Evolutionary conservation across 2,329 filamentous ascomycete genomes (phyloP).

Genomic region (Sphaerulina vaccinii): DNA sequence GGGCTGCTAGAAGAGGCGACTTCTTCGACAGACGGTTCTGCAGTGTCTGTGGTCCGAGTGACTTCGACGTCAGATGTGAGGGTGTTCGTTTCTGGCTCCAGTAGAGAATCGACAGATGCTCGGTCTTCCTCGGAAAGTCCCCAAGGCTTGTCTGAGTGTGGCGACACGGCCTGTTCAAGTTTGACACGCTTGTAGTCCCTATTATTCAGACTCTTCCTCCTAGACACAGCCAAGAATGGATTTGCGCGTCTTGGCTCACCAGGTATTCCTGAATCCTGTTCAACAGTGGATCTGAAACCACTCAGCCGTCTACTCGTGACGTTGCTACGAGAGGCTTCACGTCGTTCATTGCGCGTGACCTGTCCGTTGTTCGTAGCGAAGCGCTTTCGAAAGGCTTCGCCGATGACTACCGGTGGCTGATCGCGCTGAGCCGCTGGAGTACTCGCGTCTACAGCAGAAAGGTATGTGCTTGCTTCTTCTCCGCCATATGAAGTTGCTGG

Average conservation of each 20-base stretch:
- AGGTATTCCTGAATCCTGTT: background rate
- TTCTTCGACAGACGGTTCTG: background rate
- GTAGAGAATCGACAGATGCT: conserved; percentile 1
- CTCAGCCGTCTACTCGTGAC: background rate
- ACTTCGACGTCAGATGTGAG: background rate
- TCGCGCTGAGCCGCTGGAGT: background rate
- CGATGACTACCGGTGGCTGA: background rate
- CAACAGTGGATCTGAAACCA: background rate
- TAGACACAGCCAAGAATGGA: conserved; percentile 1
- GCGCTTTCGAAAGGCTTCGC: conserved; percentile 2
- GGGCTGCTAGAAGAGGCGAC: background rate
- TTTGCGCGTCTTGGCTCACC: background rate
- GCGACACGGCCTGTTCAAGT: background rate
- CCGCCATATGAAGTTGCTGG: background rate
- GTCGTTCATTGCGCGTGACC: background rate
- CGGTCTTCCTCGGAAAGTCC: conserved; percentile 14
- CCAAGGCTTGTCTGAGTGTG: conserved; percentile 18
- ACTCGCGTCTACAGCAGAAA: background rate
- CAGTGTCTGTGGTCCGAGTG: background rate
- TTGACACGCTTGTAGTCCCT: background rate
- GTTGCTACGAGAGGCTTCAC: background rate
- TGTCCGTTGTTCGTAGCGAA: background rate
- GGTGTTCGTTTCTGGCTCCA: background rate
- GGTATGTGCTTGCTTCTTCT: background rate
- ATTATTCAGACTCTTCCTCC: background rate